Base-by-base conservation (phyloP, 163 green algal genomes). In the Coccomyxa subellipsoidea region DNA sequence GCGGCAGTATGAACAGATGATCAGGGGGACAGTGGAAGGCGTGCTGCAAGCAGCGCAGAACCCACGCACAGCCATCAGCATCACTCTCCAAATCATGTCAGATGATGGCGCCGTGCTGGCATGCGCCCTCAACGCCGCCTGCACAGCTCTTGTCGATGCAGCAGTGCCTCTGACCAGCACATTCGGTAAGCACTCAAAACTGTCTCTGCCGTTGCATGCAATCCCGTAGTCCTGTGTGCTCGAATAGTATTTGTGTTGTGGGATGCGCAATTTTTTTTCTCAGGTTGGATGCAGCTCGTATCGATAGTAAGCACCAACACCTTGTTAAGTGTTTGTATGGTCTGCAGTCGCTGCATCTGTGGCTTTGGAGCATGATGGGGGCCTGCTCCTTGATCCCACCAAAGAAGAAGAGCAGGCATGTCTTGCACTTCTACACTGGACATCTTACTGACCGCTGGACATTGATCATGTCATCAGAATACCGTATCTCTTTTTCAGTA, bases 41-140 rank as follows among this genome's bases (percentile, higher is more conserved):
- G 85, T 90, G 8, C 70, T 93, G 31, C 70, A 91, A 2, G 54
- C 80, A 25, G 69, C 82, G 10, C 53, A 88, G 77, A 88, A 93
- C 71, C 91, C 89, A 0, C 85, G 91, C 54, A 90, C 88, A 37
- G 80, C 54, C 1, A 38, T 79, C 7, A 59, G 39, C 54, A 69
- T 78, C 15, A 38, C 76, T 23, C 32, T 80, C 18, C 88, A 96
- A 91, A 90, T 96, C 2, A 40, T 94, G 23, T 77, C 88, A 8
- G 90, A 93, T n/a, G 92, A 96, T 82, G 93, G 93, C 35, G 81
- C 81, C 18, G 37, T 93, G 78, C 85, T 96, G n/a, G 75, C 92
- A 7, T 93, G 89, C 54, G 92, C 89, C 0, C 38, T 95, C 12
- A 97, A 96, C 69, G 93, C 93, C 9, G 89, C 88, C 4, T 93